These are phyloP conservation scores for Zopfochytrium polystomum DNA, from an alignment of 371 early-diverging fungal species.

Conservation along the genomic window DNA sequence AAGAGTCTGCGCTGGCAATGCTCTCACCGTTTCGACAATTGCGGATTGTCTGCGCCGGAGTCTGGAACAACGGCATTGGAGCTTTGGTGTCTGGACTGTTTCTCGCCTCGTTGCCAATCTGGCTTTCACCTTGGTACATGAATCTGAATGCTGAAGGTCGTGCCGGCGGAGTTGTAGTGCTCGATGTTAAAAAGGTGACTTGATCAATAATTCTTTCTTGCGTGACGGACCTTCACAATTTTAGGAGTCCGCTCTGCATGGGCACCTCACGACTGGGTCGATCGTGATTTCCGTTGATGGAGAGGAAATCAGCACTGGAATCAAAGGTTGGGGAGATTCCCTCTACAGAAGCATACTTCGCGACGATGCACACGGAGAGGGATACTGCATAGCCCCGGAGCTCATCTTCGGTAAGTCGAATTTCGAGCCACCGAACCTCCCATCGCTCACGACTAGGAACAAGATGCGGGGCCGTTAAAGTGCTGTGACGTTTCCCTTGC, in stretches of 20 bases:
- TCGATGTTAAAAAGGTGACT: constrained; percentile 51
- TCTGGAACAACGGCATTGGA: constrained; percentile 74
- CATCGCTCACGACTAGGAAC: no score
- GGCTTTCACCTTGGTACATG: no score
- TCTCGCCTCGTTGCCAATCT: constrained; percentile 54
- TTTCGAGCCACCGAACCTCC: no score
- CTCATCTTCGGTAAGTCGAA: constrained; percentile 1
- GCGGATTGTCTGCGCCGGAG: constrained; percentile 76
- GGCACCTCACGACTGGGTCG: constrained; percentile 49
- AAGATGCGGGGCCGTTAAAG: no score
- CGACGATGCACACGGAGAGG: constrained; percentile 25
- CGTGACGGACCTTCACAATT: not conserved
- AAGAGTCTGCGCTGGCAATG: constrained; percentile 48
- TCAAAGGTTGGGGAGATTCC: constrained; percentile 53
- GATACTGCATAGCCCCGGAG: constrained; percentile 44
- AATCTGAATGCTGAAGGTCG: no score
- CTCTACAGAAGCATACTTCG: constrained; percentile 33
- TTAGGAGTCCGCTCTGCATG: constrained; percentile 50
- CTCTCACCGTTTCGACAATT: constrained; percentile 56
- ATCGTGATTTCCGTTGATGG: constrained; percentile 58
- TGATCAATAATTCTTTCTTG: no score
- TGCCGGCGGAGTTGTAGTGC: constrained; percentile 64
- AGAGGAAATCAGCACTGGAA: constrained; percentile 30
- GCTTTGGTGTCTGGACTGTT: constrained; percentile 49
- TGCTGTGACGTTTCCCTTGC: constrained; percentile 18